Percentiles rank a stretch among this genome's conserved stretches.
Evolutionary conservation across 2,329 filamentous ascomycete species (phyloP).

Genomic region (Aspergillus amoenus): DNA sequence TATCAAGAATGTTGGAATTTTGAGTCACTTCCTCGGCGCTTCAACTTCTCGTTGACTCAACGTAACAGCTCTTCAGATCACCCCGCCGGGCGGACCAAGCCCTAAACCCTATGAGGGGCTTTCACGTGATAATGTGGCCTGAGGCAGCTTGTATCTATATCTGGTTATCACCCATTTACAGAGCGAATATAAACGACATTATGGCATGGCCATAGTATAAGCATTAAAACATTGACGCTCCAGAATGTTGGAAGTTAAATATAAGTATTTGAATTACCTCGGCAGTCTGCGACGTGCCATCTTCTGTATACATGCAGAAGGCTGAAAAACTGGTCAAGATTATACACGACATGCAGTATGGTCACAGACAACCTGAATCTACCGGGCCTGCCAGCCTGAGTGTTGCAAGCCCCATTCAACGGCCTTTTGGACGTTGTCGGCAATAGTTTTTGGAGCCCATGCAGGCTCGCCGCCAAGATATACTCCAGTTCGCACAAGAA

Average conservation of each 20-base stretch:
- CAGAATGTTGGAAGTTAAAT: background rate
- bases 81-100: constrained; percentile 28
- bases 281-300: background rate
- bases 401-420: constrained; percentile 72
- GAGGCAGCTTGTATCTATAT: background rate
- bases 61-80: constrained; percentile 19
- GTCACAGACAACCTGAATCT: background rate
- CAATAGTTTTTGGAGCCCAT: constrained; percentile 63
- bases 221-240: background rate
- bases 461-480: constrained; percentile 60
- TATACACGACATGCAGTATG: background rate
- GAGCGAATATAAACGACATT: background rate
- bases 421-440: constrained; percentile 72
- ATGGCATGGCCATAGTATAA: background rate
- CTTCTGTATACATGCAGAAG: background rate
- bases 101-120: constrained; percentile 38
- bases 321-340: background rate
- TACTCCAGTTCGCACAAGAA: constrained; percentile 79
- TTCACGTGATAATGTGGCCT: constrained; percentile 9
- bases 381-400: constrained; percentile 38
- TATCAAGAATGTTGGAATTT: background rate
- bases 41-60: constrained; percentile 10
- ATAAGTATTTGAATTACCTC: background rate
- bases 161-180: background rate
- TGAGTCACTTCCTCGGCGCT: constrained; percentile 4